Conservation (phyloP, 495 filamentous ascomycete species). For the Penicillium manginii region DNA sequence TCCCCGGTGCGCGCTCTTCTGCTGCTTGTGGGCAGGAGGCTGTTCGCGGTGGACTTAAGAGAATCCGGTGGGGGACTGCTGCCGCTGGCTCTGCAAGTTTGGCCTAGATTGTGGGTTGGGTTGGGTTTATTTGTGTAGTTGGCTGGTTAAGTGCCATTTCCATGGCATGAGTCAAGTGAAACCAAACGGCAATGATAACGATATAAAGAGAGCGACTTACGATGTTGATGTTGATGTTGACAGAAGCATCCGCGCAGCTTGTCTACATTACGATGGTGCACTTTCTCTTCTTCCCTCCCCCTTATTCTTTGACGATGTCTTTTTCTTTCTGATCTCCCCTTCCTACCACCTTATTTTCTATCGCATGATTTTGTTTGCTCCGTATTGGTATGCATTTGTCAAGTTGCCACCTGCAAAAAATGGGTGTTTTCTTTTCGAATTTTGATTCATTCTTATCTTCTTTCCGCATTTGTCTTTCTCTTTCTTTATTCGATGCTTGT, state of each 20-base stretch:
- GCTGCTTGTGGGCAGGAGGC: conserved; percentile 48
- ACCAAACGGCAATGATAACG: conserved; percentile 1
- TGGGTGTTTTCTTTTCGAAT: conserved; percentile 4
- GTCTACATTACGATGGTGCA: not conserved
- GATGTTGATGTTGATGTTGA: not conserved
- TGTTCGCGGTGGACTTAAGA: conserved; percentile 45
- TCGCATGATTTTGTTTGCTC: not conserved
- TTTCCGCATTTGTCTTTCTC: not conserved
- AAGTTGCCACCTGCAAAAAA: conserved; percentile 14
- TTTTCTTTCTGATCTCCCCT: not conserved
- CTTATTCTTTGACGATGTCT: not conserved
- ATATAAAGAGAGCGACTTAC: conserved; percentile 1
- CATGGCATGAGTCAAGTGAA: not conserved
- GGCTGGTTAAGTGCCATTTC: not conserved
- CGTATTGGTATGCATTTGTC: not conserved
- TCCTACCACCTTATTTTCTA: not conserved
- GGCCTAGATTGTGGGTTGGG: conserved; percentile 20
- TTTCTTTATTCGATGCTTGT: no score
- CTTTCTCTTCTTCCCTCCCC: not conserved
- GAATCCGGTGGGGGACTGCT: conserved; percentile 48
- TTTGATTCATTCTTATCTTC: not conserved
- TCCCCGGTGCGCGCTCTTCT: conserved; percentile 37
- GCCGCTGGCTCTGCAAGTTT: conserved; percentile 43
- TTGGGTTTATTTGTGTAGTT: not conserved
- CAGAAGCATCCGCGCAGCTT: not conserved